These are phyloP conservation scores for Persicaria tinctoria DNA, from an alignment of 148 eudicot genomes.

Conservation along the genomic window DNA sequence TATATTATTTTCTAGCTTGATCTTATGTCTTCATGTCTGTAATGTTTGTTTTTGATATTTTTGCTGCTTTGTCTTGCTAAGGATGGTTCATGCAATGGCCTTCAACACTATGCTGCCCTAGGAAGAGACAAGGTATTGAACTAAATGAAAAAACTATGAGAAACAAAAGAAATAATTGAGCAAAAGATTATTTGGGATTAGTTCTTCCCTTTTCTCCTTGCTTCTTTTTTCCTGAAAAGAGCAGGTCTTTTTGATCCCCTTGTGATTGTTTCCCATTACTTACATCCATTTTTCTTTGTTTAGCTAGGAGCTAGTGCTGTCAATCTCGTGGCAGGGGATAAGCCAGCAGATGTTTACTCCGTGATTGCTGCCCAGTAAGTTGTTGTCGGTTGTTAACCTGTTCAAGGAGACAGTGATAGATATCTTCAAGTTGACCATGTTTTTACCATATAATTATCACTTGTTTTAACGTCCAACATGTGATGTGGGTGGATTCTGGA, in stretches of 20 bases:
- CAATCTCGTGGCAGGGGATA: constrained; percentile 88
- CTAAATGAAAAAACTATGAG: not conserved
- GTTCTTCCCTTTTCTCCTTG: too few species aligned
- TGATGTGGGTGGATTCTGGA: too few species aligned
- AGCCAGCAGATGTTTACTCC: constrained; percentile 97
- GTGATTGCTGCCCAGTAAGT: constrained; percentile 86
- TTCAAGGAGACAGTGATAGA: not conserved
- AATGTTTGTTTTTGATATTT: too few species aligned
- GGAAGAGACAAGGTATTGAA: constrained; percentile 92
- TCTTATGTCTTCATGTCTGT: too few species aligned
- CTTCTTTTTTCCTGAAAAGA: too few species aligned
- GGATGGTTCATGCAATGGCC: constrained; percentile 97
- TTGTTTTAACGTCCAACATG: not conserved
- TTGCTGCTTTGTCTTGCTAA: constrained; percentile 3
- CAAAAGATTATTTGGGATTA: too few species aligned
- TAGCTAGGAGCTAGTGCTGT: constrained; percentile 96
- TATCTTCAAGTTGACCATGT: not conserved
- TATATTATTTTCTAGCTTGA: too few species aligned
- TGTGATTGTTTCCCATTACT: not conserved
- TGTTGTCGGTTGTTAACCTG: not conserved
- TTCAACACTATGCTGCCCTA: constrained; percentile 98
- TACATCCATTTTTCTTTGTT: constrained; percentile 13
- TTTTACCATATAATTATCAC: not conserved
- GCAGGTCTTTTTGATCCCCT: not conserved
- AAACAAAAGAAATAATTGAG: too few species aligned